A percentile compares a stretch with the other conserved stretches of the same genome.
phyloP scores from a whole-genome alignment of 78 protist genomes.

The Polysphondylium violaceum region DNA sequence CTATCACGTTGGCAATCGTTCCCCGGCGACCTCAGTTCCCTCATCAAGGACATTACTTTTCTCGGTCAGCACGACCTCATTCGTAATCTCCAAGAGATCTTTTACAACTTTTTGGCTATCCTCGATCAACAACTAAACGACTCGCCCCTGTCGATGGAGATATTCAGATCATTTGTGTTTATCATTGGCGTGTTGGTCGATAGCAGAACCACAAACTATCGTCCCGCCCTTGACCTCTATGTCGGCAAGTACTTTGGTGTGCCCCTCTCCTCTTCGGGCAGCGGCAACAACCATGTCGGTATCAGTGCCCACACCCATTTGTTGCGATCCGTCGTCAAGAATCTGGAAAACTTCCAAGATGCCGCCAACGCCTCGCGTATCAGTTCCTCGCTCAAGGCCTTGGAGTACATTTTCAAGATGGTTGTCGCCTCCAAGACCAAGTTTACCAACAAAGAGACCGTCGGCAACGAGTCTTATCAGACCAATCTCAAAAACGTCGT shows the following conservation, averaged over 20 bases:
- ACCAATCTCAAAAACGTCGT: slow-evolving; percentile 61
- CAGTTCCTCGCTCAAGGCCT: slow-evolving; percentile 56
- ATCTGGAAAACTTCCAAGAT: slow-evolving; percentile 68
- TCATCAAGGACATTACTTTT: slow-evolving; percentile 66
- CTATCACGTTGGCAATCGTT: slow-evolving; percentile 51
- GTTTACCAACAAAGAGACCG: slow-evolving; percentile 37
- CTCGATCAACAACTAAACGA: slow-evolving; percentile 72
- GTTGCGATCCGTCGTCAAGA: slow-evolving; percentile 60
- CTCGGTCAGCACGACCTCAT: slow-evolving; percentile 38
- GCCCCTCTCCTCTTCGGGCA: neutral
- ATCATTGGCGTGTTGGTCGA: slow-evolving; percentile 71
- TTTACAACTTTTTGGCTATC: slow-evolving; percentile 61
- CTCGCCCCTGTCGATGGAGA: slow-evolving; percentile 72
- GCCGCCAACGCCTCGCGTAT: slow-evolving; percentile 58
- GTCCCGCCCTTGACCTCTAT: slow-evolving; percentile 67
- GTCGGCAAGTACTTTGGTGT: slow-evolving; percentile 54
- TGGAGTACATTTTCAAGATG: slow-evolving; percentile 69
- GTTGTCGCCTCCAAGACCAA: slow-evolving; percentile 54
- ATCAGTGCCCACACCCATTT: slow-evolving; percentile 64
- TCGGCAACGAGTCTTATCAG: slow-evolving; percentile 38
- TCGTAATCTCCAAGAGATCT: slow-evolving; percentile 73
- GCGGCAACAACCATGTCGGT: neutral
- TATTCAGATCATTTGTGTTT: slow-evolving; percentile 43
- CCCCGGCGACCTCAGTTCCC: slow-evolving; percentile 35
- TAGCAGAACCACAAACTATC: slow-evolving; percentile 36